These are phyloP conservation scores for Nephelium lappaceum DNA, from an alignment of 345 rosid genomes.

Conservation along the genomic window DNA sequence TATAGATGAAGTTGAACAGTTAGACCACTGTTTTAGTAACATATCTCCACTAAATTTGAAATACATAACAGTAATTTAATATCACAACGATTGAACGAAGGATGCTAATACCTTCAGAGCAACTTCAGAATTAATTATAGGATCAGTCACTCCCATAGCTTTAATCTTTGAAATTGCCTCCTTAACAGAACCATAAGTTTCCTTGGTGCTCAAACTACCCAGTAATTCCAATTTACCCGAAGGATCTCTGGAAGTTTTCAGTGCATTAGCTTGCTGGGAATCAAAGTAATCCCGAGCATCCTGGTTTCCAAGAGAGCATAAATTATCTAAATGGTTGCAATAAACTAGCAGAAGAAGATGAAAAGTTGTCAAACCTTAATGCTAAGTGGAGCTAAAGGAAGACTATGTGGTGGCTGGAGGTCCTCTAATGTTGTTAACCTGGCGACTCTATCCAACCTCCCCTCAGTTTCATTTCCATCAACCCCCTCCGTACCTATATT, in stretches of 20 bases:
- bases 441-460: conserved; percentile 53
- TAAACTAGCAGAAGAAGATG: conserved; percentile 19
- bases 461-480: conserved; percentile 44
- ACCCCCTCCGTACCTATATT: conserved; percentile 48
- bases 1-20: conserved; percentile 33
- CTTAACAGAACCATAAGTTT: conserved; percentile 69
- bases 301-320: conserved; percentile 43
- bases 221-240: conserved; percentile 38
- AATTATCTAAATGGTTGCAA: conserved; percentile 6
- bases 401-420: conserved; percentile 67
- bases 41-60: conserved; percentile 11
- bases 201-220: conserved; percentile 49
- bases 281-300: conserved; percentile 97
- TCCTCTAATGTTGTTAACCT: conserved; percentile 76
- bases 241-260: conserved; percentile 51
- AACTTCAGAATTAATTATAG: conserved; percentile 68
- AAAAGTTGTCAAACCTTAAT: conserved; percentile 58
- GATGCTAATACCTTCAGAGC: conserved; percentile 62
- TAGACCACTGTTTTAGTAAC: conserved; percentile 14
- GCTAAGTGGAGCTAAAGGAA: conserved; percentile 68
- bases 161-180: conserved; percentile 58
- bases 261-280: conserved; percentile 82
- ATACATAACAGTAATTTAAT: background rate
- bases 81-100: conserved; percentile 10
- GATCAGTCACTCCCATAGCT: conserved; percentile 60